These are phyloP conservation scores for Prunus campanulata DNA, from an alignment of 306 rosid species.

Conservation along the genomic window DNA sequence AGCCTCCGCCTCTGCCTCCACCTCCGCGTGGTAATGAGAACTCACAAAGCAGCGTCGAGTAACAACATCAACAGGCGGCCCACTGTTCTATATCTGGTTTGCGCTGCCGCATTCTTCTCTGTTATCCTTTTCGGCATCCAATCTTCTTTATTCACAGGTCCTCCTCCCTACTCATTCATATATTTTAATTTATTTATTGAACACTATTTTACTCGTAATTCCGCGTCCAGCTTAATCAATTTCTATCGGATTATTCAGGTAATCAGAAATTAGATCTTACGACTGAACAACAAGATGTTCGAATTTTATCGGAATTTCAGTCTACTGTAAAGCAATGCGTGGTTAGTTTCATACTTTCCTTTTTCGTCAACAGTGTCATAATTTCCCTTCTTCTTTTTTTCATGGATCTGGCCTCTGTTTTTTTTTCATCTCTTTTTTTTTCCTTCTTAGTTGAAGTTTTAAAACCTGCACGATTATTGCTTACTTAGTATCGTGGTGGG, in stretches of 20 bases:
- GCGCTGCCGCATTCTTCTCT: constrained; percentile 66
- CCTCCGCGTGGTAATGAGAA: constrained; percentile 45
- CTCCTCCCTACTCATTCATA: background rate
- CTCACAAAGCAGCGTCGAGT: constrained; percentile 35
- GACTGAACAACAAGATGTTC: constrained; percentile 31
- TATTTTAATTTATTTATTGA: background rate
- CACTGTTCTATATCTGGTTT: constrained; percentile 61
- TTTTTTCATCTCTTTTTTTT: background rate
- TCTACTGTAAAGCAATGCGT: constrained; percentile 84
- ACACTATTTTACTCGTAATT: background rate
- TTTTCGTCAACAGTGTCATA: too few relatives aligned
- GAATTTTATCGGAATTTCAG: constrained; percentile 55
- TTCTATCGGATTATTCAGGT: constrained; percentile 35
- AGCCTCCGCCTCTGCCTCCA: too few relatives aligned
- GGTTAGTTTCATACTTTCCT: constrained; percentile 34
- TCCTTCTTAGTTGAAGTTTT: background rate
- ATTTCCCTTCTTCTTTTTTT: background rate
- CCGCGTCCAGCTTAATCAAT: background rate
- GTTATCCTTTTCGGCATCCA: constrained; percentile 71
- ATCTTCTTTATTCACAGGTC: constrained; percentile 59
- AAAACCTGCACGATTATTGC: too few relatives aligned
- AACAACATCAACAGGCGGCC: constrained; percentile 37
- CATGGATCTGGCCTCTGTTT: background rate
- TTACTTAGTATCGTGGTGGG: background rate
- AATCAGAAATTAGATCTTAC: constrained; percentile 45